Percentiles rank a stretch among this genome's conserved stretches.
Evolutionary conservation across 1,139 yeast genomes (phyloP).

Genomic region (Debaryomycetaceae sp.): DNA sequence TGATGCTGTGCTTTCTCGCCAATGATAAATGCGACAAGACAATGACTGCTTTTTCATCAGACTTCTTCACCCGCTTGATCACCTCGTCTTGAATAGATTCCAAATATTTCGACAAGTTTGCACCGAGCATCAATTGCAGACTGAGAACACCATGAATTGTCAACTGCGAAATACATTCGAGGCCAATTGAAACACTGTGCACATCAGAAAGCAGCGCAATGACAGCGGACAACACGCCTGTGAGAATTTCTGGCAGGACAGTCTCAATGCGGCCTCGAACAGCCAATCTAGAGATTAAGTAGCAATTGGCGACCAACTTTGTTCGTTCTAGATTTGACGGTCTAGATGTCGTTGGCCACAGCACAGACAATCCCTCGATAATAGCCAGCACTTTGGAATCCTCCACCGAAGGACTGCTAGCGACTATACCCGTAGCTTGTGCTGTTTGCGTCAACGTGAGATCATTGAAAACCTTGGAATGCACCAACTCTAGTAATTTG

Average conservation of each 20-base stretch:
- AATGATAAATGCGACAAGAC: constrained; percentile 55
- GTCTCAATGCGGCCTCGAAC: constrained; percentile 30
- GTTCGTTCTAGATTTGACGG: constrained; percentile 19
- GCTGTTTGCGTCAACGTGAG: constrained; percentile 40
- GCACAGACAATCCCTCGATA: background rate
- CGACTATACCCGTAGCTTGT: constrained; percentile 51
- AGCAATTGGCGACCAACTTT: constrained; percentile 37
- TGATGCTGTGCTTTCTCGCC: constrained; percentile 19
- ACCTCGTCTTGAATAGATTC: constrained; percentile 27
- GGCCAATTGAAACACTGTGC: constrained; percentile 23
- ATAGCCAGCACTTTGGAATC: constrained; percentile 11
- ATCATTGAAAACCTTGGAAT: constrained; percentile 22
- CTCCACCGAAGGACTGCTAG: constrained; percentile 36
- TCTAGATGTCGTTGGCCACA: no score
- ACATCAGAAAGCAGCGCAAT: constrained; percentile 17
- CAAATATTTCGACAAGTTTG: constrained; percentile 9
- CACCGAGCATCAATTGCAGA: constrained; percentile 14
- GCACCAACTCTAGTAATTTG: constrained; percentile 19
- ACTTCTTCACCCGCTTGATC: constrained; percentile 44
- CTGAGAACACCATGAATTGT: constrained; percentile 58
- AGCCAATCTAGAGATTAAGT: constrained; percentile 48
- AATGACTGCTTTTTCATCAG: constrained; percentile 57
- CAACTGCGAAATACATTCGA: constrained; percentile 52
- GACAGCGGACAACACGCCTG: constrained; percentile 15
- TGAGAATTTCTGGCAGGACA: constrained; percentile 14